phyloP scores from a whole-genome alignment of 306 rosid genomes.

The Ceratonia siliqua region DNA sequence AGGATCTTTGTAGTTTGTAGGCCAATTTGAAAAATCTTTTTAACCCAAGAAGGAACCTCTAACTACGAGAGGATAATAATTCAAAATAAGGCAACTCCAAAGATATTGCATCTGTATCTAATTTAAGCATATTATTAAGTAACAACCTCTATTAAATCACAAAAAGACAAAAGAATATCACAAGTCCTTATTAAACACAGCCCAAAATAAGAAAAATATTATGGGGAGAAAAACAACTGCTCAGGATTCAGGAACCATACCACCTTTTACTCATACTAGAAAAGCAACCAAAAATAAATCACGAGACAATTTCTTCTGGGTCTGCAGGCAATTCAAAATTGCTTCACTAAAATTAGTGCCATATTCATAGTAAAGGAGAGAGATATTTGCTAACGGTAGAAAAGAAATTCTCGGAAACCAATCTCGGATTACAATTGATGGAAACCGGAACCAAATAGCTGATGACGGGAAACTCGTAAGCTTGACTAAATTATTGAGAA shows the following conservation, averaged over 20 bases:
- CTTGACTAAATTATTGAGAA: neutral
- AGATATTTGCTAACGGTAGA: neutral
- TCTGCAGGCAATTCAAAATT: neutral
- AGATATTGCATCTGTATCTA: neutral
- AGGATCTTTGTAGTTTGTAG: no score
- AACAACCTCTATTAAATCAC: neutral
- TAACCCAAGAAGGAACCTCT: no score
- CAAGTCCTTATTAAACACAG: neutral
- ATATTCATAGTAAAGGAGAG: neutral
- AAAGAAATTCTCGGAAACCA: neutral
- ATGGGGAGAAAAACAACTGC: constrained; percentile 4
- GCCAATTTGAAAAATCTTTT: no score
- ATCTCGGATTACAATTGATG: constrained; percentile 1
- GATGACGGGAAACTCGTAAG: constrained; percentile 9
- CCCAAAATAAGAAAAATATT: no score
- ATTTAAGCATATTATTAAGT: neutral
- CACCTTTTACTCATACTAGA: neutral
- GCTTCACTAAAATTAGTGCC: neutral
- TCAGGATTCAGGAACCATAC: neutral
- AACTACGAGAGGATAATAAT: neutral
- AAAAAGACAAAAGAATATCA: neutral
- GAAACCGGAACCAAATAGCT: neutral
- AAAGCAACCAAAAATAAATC: neutral
- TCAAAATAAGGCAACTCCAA: neutral
- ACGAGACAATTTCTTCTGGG: neutral